Percentiles rank a stretch among this genome's conserved stretches.
Evolutionary conservation across 1,284 basidiomycete species (phyloP).

Genomic region (Mrakiaceae sp.): DNA sequence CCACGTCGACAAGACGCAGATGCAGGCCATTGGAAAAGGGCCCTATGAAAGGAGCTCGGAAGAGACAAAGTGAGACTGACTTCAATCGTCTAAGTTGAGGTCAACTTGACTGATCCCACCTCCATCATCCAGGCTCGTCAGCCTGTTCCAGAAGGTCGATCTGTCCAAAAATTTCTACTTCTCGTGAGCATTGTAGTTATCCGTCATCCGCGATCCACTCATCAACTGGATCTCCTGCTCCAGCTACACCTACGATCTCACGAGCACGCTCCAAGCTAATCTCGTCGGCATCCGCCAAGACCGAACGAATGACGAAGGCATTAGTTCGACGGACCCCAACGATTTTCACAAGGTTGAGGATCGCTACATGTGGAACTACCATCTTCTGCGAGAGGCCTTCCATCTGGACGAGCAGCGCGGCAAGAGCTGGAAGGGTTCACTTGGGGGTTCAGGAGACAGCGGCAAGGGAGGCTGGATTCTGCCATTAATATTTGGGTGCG

Average conservation of each 20-base stretch:
- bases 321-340: constrained; percentile 2
- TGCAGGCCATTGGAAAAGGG: constrained; percentile 61
- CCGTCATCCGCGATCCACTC: too few relatives aligned
- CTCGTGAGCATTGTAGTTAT: constrained; percentile 5
- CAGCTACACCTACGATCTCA: constrained; percentile 93
- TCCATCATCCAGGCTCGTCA: constrained; percentile 46
- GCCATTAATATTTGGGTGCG: constrained; percentile 86
- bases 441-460: constrained; percentile 34
- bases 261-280: constrained; percentile 88
- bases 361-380: constrained; percentile 92
- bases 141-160: constrained; percentile 94
- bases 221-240: background rate
- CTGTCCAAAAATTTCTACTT: constrained; percentile 99
- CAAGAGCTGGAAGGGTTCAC: constrained; percentile 14
- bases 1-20: constrained; percentile 87
- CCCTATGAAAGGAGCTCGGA: constrained; percentile 67
- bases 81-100: background rate
- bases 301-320: too few relatives aligned
- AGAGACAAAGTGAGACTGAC: constrained; percentile 49
- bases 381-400: constrained; percentile 61
- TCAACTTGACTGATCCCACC: background rate
- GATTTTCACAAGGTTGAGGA: constrained; percentile 51
- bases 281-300: constrained; percentile 46
- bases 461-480: constrained; percentile 71
- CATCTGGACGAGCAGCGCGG: constrained; percentile 22